Evolutionary conservation across 257 asterid genomes (phyloP).

Genomic region (Nicotiana knightiana): DNA sequence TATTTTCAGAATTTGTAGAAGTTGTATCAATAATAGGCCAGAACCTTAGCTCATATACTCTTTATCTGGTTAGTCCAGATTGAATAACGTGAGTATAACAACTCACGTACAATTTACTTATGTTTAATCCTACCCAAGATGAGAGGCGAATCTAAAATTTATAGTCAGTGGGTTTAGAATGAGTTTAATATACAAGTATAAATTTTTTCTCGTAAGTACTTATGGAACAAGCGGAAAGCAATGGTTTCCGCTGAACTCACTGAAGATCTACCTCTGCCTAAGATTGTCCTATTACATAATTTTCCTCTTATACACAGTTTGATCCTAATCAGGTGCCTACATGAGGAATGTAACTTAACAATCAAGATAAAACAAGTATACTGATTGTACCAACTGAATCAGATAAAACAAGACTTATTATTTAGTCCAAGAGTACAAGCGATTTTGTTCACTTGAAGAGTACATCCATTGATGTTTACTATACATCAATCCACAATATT

Average conservation of each 20-base stretch:
- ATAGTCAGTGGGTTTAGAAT: too few relatives aligned
- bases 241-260: background rate
- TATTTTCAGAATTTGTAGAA: too few relatives aligned
- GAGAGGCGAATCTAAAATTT: too few relatives aligned
- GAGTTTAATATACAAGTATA: too few relatives aligned
- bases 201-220: too few relatives aligned
- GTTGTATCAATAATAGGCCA: too few relatives aligned
- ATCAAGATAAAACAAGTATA: background rate
- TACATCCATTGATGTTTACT: background rate
- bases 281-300: background rate
- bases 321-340: background rate
- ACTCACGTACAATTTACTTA: too few relatives aligned
- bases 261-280: background rate
- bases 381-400: background rate
- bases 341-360: background rate
- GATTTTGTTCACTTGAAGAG: background rate
- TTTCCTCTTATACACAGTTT: background rate
- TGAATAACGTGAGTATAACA: too few relatives aligned
- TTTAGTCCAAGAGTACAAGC: background rate
- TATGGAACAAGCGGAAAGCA: too few relatives aligned
- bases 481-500: background rate
- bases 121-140: too few relatives aligned
- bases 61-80: too few relatives aligned
- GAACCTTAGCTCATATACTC: too few relatives aligned
- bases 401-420: background rate